Evolutionary conservation across 1,284 basidiomycete genomes (phyloP), one percentile per base, ranked within the genome.

Genomic region (Apiotrichum montevideense): DNA sequence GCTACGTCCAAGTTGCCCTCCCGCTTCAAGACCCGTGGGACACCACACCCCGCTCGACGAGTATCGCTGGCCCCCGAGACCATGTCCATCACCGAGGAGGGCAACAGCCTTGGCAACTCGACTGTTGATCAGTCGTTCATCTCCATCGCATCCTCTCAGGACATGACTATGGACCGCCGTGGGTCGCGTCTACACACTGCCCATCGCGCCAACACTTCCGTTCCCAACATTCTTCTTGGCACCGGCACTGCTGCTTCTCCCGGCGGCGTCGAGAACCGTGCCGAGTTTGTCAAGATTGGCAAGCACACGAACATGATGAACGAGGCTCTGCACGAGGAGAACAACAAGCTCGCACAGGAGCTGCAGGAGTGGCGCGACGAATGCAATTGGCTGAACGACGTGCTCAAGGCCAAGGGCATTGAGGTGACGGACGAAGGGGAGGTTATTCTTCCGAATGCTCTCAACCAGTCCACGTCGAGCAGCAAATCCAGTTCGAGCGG

Each of bases 231-330:
- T 13, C 58, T 72, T 2, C 59, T 72, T 14, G 56, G 58, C 1
- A 57, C 61, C 2, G 51, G 59, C 4, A 61, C 67, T 2, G 52
- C 62, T 42, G 39, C 45, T 3, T 46, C 45, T 3, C 53, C 56
- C 3, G 55, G 54, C 14, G 43, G 51, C 13, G n/a, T 48, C 15
- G 72, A 74, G 37, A 63, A 62, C n/a, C 66, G 70, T 1, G 72
- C 67, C 3, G 67, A 74, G 46, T 70, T 68, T 3, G 61, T 68
- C 61, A 77, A 77, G 52, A 72, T 77, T 14, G 70, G 74, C 50
- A 72, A 70, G 61, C 74, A 77, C 46, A 67, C 75, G 34, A 74
- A 75, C 48, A 69, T 70, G 37, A 73, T 76, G 71, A 76, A 75
- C 59, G 67, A 71, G 54, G 72, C 73, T 46, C 57, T 76, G 4